Conservation (phyloP, 2,329 filamentous ascomycete genomes). For the Diaporthe destruens region DNA sequence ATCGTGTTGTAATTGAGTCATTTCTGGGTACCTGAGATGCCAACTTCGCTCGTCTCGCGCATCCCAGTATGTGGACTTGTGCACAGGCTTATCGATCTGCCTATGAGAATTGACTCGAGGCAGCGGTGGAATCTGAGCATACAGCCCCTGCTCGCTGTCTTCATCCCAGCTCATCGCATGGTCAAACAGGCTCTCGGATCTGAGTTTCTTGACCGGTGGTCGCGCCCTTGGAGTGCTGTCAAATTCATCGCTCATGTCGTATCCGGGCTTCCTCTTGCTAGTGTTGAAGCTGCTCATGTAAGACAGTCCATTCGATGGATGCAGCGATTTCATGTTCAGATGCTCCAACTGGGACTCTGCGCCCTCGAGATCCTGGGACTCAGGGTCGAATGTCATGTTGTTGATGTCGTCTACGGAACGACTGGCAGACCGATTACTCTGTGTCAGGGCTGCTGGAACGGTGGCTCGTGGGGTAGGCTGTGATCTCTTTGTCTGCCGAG, state of each 20-base stretch:
- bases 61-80: conserved; percentile 71
- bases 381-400: conserved; percentile 64
- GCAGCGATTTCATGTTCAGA: conserved; percentile 57
- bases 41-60: conserved; percentile 65
- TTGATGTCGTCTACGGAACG: conserved; percentile 64
- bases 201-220: conserved; percentile 67
- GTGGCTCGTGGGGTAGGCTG: conserved; percentile 43
- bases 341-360: conserved; percentile 60
- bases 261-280: conserved; percentile 68
- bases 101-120: conserved; percentile 63
- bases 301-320: conserved; percentile 44
- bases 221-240: conserved; percentile 54
- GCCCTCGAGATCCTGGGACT: conserved; percentile 68
- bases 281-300: conserved; percentile 54
- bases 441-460: conserved; percentile 46
- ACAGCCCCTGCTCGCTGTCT: conserved; percentile 53
- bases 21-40: conserved; percentile 73
- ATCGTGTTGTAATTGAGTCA: conserved; percentile 70
- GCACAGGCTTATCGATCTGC: conserved; percentile 68
- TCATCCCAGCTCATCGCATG: conserved; percentile 45
- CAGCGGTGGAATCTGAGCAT: conserved; percentile 62
- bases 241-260: conserved; percentile 66
- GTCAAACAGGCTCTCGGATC: conserved; percentile 61
- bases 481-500: conserved; percentile 30
- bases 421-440: conserved; percentile 44